phyloP scores from a whole-genome alignment of 2,329 filamentous ascomycete genomes.

The Colletotrichum costaricense region DNA sequence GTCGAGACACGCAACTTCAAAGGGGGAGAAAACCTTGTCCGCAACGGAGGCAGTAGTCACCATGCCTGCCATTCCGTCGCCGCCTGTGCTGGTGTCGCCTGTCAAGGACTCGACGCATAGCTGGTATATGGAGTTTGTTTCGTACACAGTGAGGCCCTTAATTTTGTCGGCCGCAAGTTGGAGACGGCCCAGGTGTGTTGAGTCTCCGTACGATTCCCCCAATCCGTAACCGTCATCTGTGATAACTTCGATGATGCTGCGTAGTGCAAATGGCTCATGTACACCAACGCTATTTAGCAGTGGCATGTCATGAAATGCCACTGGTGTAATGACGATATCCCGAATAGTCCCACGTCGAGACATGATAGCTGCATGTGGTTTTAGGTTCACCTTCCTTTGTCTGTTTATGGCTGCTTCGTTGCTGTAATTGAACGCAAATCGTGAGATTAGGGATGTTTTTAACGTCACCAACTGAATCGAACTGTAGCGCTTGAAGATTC shows the following conservation, averaged over 20 bases:
- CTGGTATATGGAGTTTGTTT: slow-evolving; percentile 87
- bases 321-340: slow-evolving; percentile 53
- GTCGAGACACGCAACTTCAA: slow-evolving; percentile 55
- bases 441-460: neutral
- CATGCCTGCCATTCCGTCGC: slow-evolving; percentile 68
- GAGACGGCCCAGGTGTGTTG: slow-evolving; percentile 48
- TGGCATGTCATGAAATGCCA: slow-evolving; percentile 58
- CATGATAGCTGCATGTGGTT: slow-evolving; percentile 38
- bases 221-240: slow-evolving; percentile 49
- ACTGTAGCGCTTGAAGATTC: neutral
- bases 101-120: slow-evolving; percentile 81
- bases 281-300: slow-evolving; percentile 56
- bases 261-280: slow-evolving; percentile 54
- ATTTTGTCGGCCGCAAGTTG: slow-evolving; percentile 44
- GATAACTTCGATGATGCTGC: slow-evolving; percentile 54
- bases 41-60: slow-evolving; percentile 53
- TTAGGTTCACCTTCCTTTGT: neutral
- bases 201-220: slow-evolving; percentile 55
- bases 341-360: slow-evolving; percentile 44
- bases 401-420: neutral
- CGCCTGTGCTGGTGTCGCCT: slow-evolving; percentile 57
- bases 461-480: neutral
- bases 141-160: slow-evolving; percentile 49
- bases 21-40: slow-evolving; percentile 55
- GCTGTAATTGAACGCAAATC: neutral